These are phyloP conservation scores for Arthroderma sp. DNA, from an alignment of 2,329 filamentous ascomycete genomes.

Conservation along the genomic window DNA sequence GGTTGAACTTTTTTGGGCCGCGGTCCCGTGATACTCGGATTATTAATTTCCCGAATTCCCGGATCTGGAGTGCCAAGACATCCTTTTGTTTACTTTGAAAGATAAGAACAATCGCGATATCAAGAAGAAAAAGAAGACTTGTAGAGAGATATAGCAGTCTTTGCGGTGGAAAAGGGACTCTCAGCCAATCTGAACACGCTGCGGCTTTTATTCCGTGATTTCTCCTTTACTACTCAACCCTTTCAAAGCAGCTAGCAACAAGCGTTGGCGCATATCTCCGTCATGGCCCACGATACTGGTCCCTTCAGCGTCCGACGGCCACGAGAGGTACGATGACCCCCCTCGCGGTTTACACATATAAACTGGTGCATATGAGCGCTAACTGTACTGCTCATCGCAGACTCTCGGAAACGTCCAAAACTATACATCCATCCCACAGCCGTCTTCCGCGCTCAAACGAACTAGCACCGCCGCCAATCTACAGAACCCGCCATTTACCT, in stretches of 20 bases:
- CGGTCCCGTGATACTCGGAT: constrained; percentile 2
- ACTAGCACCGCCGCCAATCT: constrained; percentile 64
- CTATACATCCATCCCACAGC: constrained; percentile 78
- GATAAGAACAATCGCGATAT: neutral
- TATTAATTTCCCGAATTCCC: neutral
- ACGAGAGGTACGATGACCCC: constrained; percentile 57
- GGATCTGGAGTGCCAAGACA: neutral
- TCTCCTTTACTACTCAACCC: neutral
- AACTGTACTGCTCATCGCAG: constrained; percentile 25
- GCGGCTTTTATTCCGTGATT: neutral
- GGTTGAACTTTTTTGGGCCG: neutral
- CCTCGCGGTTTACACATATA: neutral
- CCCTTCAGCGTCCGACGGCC: constrained; percentile 86
- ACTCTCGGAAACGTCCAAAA: constrained; percentile 75
- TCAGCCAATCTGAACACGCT: neutral
- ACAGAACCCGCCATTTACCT: constrained; percentile 51
- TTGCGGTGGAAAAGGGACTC: neutral
- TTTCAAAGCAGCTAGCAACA: neutral
- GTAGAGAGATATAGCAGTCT: neutral
- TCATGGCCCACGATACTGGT: constrained; percentile 76
- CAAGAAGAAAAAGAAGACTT: neutral
- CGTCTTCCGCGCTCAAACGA: constrained; percentile 86
- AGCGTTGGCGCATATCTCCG: neutral
- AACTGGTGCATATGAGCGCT: neutral
- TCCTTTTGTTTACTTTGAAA: constrained; percentile 4